Percentiles rank a stretch among this genome's conserved stretches.
These are phyloP conservation scores for Fusarium sp. DNA, from an alignment of 2,329 filamentous ascomycete genomes.

Conservation along the genomic window DNA sequence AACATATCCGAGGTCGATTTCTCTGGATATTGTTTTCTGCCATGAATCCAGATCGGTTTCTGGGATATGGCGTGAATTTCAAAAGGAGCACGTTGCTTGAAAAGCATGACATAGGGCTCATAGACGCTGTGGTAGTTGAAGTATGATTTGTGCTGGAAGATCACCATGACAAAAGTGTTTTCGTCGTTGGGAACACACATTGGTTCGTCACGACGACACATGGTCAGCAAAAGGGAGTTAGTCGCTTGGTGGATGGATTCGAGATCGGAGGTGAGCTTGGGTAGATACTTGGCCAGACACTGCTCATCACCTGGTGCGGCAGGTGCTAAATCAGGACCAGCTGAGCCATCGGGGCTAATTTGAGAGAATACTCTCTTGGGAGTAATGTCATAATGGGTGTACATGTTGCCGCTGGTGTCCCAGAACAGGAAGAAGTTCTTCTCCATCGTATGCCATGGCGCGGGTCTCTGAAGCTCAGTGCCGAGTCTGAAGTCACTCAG, in stretches of 20 bases:
- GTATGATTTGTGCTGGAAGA: conserved; percentile 67
- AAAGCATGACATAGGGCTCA: conserved; percentile 66
- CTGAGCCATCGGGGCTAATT: conserved; percentile 57
- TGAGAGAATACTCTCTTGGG: conserved; percentile 63
- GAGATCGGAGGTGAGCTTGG: conserved; percentile 48
- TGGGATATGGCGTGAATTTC: conserved; percentile 60
- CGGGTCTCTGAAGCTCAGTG: conserved; percentile 64
- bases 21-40: conserved; percentile 52
- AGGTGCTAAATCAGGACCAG: conserved; percentile 59
- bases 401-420: conserved; percentile 59
- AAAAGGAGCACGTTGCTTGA: conserved; percentile 61
- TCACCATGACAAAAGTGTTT: conserved; percentile 66
- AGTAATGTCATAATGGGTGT: conserved; percentile 64
- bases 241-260: conserved; percentile 69
- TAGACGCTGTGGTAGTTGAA: conserved; percentile 62
- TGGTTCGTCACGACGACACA: conserved; percentile 61
- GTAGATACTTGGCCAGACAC: conserved; percentile 61
- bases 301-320: conserved; percentile 53
- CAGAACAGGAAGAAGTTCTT: conserved; percentile 74
- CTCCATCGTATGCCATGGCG: conserved; percentile 59
- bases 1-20: conserved; percentile 62
- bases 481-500: conserved; percentile 53
- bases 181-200: conserved; percentile 54
- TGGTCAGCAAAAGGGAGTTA: conserved; percentile 66
- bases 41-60: conserved; percentile 67